Evolutionary conservation across 371 early-diverging fungal genomes (phyloP).

Genomic region (Synchytrium microbalum): DNA sequence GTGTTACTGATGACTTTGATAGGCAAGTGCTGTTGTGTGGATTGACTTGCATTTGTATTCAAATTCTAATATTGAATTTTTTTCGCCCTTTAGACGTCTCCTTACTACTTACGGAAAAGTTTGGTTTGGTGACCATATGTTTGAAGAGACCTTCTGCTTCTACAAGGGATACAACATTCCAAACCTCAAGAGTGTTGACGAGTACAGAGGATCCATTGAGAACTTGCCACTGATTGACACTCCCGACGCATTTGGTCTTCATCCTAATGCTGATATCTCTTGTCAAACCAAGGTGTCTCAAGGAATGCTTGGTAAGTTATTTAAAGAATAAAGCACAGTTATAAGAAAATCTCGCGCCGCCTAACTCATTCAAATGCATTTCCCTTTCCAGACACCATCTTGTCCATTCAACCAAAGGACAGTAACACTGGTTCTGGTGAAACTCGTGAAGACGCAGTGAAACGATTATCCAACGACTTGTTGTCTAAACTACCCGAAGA

Average conservation of each 20-base stretch:
- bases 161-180: constrained; percentile 53
- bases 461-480: constrained; percentile 46
- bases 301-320: constrained; percentile 39
- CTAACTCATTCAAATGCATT: constrained; percentile 9
- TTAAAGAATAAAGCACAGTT: neutral
- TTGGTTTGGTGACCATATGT: constrained; percentile 60
- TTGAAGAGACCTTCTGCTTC: constrained; percentile 43
- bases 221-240: constrained; percentile 44
- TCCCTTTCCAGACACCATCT: constrained; percentile 37
- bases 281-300: constrained; percentile 50
- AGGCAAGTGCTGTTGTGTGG: constrained; percentile 20
- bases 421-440: constrained; percentile 42
- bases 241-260: constrained; percentile 53
- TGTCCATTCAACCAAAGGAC: constrained; percentile 61
- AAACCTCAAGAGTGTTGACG: constrained; percentile 48
- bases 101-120: constrained; percentile 48
- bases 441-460: constrained; percentile 52
- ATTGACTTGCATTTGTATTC: neutral
- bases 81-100: constrained; percentile 29
- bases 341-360: neutral
- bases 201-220: constrained; percentile 48
- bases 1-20: constrained; percentile 56
- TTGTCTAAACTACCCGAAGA: constrained; percentile 49
- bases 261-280: constrained; percentile 57
- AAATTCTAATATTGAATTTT: constrained; percentile 2